Base-by-base conservation (phyloP, 148 eudicot genomes). In the Simmondsia chinensis region DNA sequence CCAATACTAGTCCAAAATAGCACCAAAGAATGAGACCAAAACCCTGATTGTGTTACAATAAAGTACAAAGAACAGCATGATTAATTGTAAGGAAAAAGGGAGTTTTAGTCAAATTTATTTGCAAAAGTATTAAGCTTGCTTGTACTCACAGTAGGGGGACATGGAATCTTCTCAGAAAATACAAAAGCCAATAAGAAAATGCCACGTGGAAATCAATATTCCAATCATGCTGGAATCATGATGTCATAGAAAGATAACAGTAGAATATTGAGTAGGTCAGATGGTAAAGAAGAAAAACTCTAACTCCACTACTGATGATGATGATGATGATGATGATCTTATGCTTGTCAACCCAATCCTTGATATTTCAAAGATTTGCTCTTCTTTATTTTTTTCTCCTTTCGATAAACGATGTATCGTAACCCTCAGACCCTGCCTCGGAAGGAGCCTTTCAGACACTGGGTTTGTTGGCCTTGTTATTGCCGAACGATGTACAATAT, bases 231-330 rank as follows among this genome's bases (percentile, higher is more conserved):
- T 1, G 54, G 21, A n/a, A 50, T 50, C n/a, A n/a, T n/a, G 20
- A 50, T 51, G 43, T 60, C 57, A 20, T 42, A 13, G 35, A 25
- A 14, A 53, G 47, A 56, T 48, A 44, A 45, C 32, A 37, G 25
- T 36, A 50, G 66, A 64, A 64, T 50, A 56, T 60, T 60, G 49
- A 51, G 67, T 55, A 64, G 70, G 52, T 64, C 31, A 46, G 55
- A 54, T 64, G 17, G 49, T 48, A 42, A 32, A 38, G 49, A 52
- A n/a, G 14, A 28, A 9, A 59, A 9, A 41, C 31, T 60, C 50
- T 34, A 42, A 22, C 43, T 20, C 40, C 24, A 33, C 48, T 54
- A 44, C 25, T 25, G 20, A 51, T 29, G 39, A 20, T 31, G 20
- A 20, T 26, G 31, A 18, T 24, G 40, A 2, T 27, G 21, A 24